Percentiles rank a stretch among this genome's conserved stretches.
Conservation (phyloP, 1,284 basidiomycete species). For the Dichomitus squalens region DNA sequence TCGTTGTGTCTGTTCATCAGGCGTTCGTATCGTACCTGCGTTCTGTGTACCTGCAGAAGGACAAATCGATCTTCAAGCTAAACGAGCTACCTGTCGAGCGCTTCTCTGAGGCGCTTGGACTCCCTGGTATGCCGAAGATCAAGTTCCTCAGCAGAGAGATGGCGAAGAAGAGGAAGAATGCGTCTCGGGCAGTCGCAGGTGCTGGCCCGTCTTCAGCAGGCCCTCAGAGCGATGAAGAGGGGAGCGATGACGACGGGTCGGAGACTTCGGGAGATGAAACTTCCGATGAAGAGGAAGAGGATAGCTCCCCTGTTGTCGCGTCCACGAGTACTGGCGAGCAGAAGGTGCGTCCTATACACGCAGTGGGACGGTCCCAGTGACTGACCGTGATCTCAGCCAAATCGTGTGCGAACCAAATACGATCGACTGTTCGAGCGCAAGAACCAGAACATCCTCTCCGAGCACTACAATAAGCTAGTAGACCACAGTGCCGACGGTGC, state of each 20-base stretch:
- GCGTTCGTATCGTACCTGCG: conserved; percentile 97
- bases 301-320: background rate
- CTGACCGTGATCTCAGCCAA: conserved; percentile 10
- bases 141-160: conserved; percentile 83
- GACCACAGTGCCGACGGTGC: conserved; percentile 53
- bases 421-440: conserved; percentile 98
- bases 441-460: conserved; percentile 92
- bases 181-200: conserved; percentile 38
- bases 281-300: conserved; percentile 31
- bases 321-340: background rate
- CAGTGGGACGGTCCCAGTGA: background rate
- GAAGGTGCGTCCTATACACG: conserved; percentile 5
- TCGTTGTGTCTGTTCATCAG: conserved; percentile 42
- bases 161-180: conserved; percentile 78
- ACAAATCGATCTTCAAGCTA: conserved; percentile 92
- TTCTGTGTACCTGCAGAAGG: conserved; percentile 91
- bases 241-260: conserved; percentile 26
- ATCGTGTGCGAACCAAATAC: conserved; percentile 88
- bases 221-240: conserved; percentile 37
- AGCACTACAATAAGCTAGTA: conserved; percentile 90
- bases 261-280: conserved; percentile 22
- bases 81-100: conserved; percentile 80
- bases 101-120: conserved; percentile 88
- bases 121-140: conserved; percentile 96
- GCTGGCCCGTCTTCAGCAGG: conserved; percentile 27